A percentile compares a stretch with the other conserved stretches of the same genome.
Conservation (phyloP, 1,139 yeast species). For the Pichia sp. region DNA sequence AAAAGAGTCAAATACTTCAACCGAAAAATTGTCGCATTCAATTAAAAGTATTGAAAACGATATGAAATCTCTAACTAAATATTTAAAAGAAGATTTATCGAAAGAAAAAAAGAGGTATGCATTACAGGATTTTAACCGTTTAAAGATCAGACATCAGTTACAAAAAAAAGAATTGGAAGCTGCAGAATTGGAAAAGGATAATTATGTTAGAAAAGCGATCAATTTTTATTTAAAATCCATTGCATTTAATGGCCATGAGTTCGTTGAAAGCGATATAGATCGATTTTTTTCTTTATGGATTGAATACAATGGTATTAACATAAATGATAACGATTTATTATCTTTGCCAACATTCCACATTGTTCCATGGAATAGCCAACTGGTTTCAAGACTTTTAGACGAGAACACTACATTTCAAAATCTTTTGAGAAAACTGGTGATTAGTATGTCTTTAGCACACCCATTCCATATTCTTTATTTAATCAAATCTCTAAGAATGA, state of each 20-base stretch:
- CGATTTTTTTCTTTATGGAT: conserved; percentile 86
- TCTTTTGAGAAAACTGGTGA: conserved; percentile 44
- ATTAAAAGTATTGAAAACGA: conserved; percentile 39
- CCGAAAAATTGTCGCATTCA: conserved; percentile 37
- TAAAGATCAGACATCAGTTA: conserved; percentile 41
- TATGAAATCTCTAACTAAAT: conserved; percentile 41
- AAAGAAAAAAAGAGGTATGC: conserved; percentile 34
- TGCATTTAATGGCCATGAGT: conserved; percentile 36
- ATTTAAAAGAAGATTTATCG: conserved; percentile 36
- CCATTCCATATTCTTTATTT: conserved; percentile 77
- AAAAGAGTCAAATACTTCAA: conserved; percentile 38
- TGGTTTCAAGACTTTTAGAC: conserved; percentile 61
- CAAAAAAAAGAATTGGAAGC: conserved; percentile 44
- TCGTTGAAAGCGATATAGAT: conserved; percentile 57
- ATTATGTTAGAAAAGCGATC: conserved; percentile 51
- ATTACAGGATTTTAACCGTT: conserved; percentile 36
- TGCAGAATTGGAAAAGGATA: conserved; percentile 34
- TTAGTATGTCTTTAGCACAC: conserved; percentile 49
- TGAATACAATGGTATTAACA: conserved; percentile 35
- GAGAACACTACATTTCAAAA: conserved; percentile 50
- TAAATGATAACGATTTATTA: conserved; percentile 15
- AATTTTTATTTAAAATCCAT: conserved; percentile 55
- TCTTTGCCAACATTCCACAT: conserved; percentile 54
- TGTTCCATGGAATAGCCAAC: conserved; percentile 78
- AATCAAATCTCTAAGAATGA: conserved; percentile 49